Evolutionary conservation across 768 basidiomycete genomes (phyloP).

Genomic region (Cystofilobasidium macerans): DNA sequence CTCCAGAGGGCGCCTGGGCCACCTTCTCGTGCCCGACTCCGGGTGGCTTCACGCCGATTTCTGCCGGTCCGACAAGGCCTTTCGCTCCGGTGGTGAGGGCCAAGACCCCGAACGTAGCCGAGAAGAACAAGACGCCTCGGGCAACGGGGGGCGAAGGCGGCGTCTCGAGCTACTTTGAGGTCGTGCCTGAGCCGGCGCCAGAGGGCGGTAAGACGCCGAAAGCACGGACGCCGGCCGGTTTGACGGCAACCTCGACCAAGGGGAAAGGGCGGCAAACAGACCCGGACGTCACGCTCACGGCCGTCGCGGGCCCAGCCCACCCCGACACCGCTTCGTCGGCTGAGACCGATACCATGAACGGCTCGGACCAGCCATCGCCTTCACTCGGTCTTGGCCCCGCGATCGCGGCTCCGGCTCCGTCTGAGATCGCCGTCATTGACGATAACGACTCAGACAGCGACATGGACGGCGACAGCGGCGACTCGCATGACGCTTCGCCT

Average conservation of each 20-base stretch:
- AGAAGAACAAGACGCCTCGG: neutral
- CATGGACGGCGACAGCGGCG: neutral
- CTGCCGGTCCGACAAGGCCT: neutral
- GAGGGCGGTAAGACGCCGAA: constrained; percentile 6
- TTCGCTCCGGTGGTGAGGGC: too few species aligned
- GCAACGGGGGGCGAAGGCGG: neutral
- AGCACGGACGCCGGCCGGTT: neutral
- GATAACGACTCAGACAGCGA: constrained; percentile 1
- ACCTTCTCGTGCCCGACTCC: constrained; percentile 20
- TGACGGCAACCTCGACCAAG: neutral
- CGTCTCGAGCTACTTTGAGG: constrained; percentile 8
- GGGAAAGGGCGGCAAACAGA: neutral
- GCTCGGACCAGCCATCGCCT: too few species aligned
- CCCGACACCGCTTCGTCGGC: too few species aligned
- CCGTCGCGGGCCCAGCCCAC: too few species aligned
- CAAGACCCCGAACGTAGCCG: neutral
- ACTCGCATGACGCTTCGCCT: neutral
- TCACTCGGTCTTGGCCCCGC: too few species aligned
- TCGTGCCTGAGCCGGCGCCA: neutral
- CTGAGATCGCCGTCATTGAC: too few species aligned
- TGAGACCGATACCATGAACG: too few species aligned
- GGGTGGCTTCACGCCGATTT: constrained; percentile 4
- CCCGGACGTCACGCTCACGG: too few species aligned
- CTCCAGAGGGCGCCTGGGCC: constrained; percentile 13
- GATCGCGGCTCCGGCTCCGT: too few species aligned